Conservation (phyloP, 2,329 filamentous ascomycete genomes). For the Waltergamsia citrina region DNA sequence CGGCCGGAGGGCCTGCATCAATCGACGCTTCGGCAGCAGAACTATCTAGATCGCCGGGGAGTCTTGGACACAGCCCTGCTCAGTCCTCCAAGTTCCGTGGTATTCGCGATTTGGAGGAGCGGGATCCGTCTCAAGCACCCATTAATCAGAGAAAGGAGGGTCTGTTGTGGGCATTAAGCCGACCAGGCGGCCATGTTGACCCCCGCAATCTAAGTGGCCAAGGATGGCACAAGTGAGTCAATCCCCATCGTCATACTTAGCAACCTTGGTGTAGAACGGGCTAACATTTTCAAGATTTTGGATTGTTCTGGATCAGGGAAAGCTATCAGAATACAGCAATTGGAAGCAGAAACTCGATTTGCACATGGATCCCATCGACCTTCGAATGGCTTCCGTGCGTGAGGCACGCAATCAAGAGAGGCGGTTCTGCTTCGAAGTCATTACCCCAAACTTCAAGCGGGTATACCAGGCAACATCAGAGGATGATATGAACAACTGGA, state of each 20-base stretch:
- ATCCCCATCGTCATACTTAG: not conserved
- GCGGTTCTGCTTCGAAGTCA: slow-evolving; percentile 96
- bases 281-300: slow-evolving; percentile 62
- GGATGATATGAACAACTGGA: slow-evolving; percentile 97
- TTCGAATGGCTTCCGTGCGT: slow-evolving; percentile 92
- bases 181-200: slow-evolving; percentile 89
- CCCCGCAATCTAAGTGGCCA: slow-evolving; percentile 93
- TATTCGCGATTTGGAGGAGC: slow-evolving; percentile 85
- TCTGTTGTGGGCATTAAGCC: slow-evolving; percentile 85
- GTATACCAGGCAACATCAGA: slow-evolving; percentile 97
- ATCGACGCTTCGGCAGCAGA: slow-evolving; percentile 22
- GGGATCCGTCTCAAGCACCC: slow-evolving; percentile 46
- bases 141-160: slow-evolving; percentile 78
- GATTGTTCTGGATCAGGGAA: slow-evolving; percentile 96
- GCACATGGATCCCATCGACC: slow-evolving; percentile 95
- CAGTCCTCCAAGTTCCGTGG: slow-evolving; percentile 68
- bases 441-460: slow-evolving; percentile 89
- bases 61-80: slow-evolving; percentile 41
- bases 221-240: slow-evolving; percentile 89
- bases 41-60: slow-evolving; percentile 48
- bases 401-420: slow-evolving; percentile 92
- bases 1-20: slow-evolving; percentile 26
- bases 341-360: slow-evolving; percentile 97
- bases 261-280: not conserved
- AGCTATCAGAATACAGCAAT: slow-evolving; percentile 95